phyloP scores from a whole-genome alignment of 352 stramenopile genomes.

The Globisporangium canariense region DNA sequence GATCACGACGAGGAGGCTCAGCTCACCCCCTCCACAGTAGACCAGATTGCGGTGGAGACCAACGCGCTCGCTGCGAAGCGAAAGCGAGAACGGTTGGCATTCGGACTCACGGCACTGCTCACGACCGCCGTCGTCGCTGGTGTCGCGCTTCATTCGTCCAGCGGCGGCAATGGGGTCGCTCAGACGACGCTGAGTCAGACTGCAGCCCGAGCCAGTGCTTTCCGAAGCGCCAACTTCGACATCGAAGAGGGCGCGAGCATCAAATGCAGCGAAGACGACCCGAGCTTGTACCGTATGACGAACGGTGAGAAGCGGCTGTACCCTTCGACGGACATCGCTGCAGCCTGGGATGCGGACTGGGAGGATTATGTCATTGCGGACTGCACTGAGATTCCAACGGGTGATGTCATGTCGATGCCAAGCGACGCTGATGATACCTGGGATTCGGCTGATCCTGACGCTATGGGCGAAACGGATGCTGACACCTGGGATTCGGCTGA shows the following conservation, averaged over 20 bases:
- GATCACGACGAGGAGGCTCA: constrained; percentile 10
- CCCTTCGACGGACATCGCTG: constrained; percentile 9
- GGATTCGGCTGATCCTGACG: neutral
- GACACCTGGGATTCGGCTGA: no score
- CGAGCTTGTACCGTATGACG: constrained; percentile 6
- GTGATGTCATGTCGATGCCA: constrained; percentile 7
- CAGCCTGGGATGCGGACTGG: constrained; percentile 10
- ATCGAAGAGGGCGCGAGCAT: constrained; percentile 10
- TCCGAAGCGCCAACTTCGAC: constrained; percentile 8
- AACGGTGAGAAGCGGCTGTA: constrained; percentile 8
- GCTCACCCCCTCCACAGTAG: constrained; percentile 6
- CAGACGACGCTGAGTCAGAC: constrained; percentile 6
- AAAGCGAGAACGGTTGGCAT: constrained; percentile 12
- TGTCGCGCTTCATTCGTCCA: constrained; percentile 11
- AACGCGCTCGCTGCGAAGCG: constrained; percentile 6
- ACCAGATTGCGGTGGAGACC: constrained; percentile 11
- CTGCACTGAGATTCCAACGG: constrained; percentile 10
- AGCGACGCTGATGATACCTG: neutral
- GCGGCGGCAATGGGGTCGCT: neutral
- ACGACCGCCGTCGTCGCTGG: constrained; percentile 15
- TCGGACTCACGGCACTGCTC: constrained; percentile 17
- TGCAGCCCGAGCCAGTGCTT: constrained; percentile 7
- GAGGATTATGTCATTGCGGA: constrained; percentile 4
- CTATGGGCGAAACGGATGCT: neutral
- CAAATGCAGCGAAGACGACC: constrained; percentile 15